phyloP scores from a whole-genome alignment of 208 protist genomes.

The Acanthamoeba culbertsoni region DNA sequence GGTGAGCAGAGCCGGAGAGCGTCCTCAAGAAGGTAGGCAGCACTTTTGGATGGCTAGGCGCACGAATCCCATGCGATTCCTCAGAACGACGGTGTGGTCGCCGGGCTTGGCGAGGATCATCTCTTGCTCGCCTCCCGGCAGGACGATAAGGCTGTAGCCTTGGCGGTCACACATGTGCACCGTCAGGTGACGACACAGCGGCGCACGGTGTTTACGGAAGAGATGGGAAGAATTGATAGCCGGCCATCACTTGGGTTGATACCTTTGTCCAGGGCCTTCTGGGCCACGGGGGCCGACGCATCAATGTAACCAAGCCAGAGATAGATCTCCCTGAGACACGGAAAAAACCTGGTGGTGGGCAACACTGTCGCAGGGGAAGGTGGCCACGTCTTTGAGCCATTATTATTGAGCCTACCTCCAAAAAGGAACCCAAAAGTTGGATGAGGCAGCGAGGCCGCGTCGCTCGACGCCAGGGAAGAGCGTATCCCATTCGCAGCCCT shows the following conservation, averaged over 20 bases:
- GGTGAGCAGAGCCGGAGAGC: background rate
- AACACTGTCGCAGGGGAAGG: too few species aligned
- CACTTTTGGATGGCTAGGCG: constrained; percentile 12
- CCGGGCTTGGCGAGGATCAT: background rate
- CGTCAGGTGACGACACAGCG: background rate
- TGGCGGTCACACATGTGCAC: background rate
- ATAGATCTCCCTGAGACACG: background rate
- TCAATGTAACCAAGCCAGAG: background rate
- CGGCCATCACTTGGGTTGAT: background rate
- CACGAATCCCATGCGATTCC: background rate
- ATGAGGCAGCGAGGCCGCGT: background rate
- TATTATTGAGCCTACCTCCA: background rate
- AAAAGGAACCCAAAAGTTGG: background rate
- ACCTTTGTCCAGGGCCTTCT: background rate
- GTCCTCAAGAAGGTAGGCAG: background rate
- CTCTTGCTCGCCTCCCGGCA: background rate
- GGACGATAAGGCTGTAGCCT: background rate
- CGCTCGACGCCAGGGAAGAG: background rate
- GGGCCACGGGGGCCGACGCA: background rate
- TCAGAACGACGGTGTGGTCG: background rate
- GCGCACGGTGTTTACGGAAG: background rate
- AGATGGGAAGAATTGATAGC: background rate
- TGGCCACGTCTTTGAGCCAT: too few species aligned
- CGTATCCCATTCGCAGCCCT: background rate
- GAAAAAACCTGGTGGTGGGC: background rate